A percentile compares a stretch with the other conserved stretches of the same genome.
Conservation (phyloP, 2,329 filamentous ascomycete species). For the Arthroderma sp. region DNA sequence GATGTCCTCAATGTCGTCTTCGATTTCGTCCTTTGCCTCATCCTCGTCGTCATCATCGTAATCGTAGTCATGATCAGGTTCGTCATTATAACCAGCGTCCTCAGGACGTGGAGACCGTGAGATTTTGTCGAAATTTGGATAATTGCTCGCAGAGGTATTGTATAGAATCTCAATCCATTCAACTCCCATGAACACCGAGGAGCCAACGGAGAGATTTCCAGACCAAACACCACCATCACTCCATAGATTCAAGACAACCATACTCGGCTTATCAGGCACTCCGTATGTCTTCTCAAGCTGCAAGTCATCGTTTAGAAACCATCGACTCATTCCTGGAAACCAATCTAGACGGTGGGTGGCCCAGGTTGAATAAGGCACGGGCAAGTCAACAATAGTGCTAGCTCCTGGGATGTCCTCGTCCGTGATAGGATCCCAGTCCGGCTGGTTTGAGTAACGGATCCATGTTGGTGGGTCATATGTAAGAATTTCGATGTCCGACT, state of each 20-base stretch:
- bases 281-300: constrained; percentile 21
- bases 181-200: constrained; percentile 25
- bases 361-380: constrained; percentile 28
- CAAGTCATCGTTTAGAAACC: constrained; percentile 24
- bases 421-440: constrained; percentile 25
- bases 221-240: constrained; percentile 31
- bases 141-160: constrained; percentile 14
- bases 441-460: constrained; percentile 32
- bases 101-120: background rate
- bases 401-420: constrained; percentile 23
- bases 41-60: constrained; percentile 16
- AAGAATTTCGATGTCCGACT: constrained; percentile 42
- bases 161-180: constrained; percentile 32
- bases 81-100: background rate
- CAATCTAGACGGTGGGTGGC: constrained; percentile 30
- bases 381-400: constrained; percentile 17
- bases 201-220: constrained; percentile 26
- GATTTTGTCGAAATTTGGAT: background rate
- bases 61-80: constrained; percentile 1
- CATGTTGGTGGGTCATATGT: constrained; percentile 32
- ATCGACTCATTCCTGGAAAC: constrained; percentile 22
- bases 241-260: constrained; percentile 30
- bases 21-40: background rate
- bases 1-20: background rate
- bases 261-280: constrained; percentile 25